These are phyloP conservation scores for Ensete ventricosum DNA, from an alignment of 176 grass and related monocot genomes.

Conservation along the genomic window DNA sequence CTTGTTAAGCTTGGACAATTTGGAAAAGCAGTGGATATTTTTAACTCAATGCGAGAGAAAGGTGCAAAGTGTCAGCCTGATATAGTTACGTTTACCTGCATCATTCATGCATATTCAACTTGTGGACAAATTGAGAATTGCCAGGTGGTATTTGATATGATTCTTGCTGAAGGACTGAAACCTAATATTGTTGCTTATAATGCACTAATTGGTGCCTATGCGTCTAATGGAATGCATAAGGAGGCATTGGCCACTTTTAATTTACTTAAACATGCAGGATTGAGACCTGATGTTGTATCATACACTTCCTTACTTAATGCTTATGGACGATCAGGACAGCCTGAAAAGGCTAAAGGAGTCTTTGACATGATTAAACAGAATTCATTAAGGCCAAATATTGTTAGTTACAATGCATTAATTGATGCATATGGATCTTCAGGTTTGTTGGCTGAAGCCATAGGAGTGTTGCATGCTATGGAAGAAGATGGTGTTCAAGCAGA, in stretches of 20 bases:
- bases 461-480: conserved; percentile 70
- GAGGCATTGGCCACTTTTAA: conserved; percentile 66
- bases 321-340: conserved; percentile 74
- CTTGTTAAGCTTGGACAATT: conserved; percentile 70
- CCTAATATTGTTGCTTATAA: conserved; percentile 91
- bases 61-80: conserved; percentile 58
- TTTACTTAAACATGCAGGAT: conserved; percentile 56
- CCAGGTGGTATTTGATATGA: conserved; percentile 81
- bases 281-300: conserved; percentile 74
- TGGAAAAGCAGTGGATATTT: conserved; percentile 61
- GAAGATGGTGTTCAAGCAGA: conserved; percentile 66
- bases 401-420: conserved; percentile 94
- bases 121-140: conserved; percentile 92
- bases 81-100: conserved; percentile 83
- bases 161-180: conserved; percentile 78
- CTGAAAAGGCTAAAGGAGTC: conserved; percentile 61
- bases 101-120: conserved; percentile 76
- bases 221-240: conserved; percentile 62
- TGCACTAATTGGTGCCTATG: conserved; percentile 81
- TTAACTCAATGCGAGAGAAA: conserved; percentile 71
- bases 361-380: conserved; percentile 70
- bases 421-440: conserved; percentile 89
- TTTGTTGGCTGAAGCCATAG: conserved; percentile 61
- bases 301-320: conserved; percentile 90
- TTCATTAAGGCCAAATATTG: conserved; percentile 73